These are phyloP conservation scores for Gomphus bonarii DNA, from an alignment of 1,284 basidiomycete species.

Conservation along the genomic window DNA sequence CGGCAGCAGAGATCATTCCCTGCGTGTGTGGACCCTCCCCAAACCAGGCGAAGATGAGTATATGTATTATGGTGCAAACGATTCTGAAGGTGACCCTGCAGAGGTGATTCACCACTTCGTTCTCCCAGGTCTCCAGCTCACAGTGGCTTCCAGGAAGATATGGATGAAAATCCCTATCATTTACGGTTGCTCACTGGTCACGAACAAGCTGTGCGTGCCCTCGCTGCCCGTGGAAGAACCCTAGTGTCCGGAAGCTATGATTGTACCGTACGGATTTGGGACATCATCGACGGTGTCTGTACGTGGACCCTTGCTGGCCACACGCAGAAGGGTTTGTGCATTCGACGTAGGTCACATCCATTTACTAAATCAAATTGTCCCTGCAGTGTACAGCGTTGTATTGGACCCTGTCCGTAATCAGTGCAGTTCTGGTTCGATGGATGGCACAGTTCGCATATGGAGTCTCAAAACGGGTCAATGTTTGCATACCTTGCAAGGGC, in stretches of 20 bases:
- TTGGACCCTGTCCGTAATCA: conserved; percentile 77
- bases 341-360: background rate
- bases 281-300: conserved; percentile 80
- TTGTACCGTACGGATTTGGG: conserved; percentile 89
- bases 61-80: conserved; percentile 59
- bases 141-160: conserved; percentile 40
- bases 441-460: conserved; percentile 92
- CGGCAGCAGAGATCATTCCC: conserved; percentile 82
- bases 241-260: conserved; percentile 95
- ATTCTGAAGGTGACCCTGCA: conserved; percentile 53
- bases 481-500: conserved; percentile 71
- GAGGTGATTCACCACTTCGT: conserved; percentile 37
- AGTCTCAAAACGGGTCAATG: conserved; percentile 73
- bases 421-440: conserved; percentile 93
- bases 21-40: conserved; percentile 87
- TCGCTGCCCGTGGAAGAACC: conserved; percentile 83
- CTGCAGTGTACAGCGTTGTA: conserved; percentile 81
- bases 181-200: conserved; percentile 79
- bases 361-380: background rate
- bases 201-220: conserved; percentile 80
- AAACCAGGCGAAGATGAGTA: conserved; percentile 69
- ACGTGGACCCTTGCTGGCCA: conserved; percentile 78
- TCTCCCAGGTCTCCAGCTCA: conserved; percentile 7
- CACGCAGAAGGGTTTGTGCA: conserved; percentile 71
- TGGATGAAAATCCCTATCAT: conserved; percentile 86